Conservation (phyloP, 345 rosid species). For the Syzygium oleosum region DNA sequence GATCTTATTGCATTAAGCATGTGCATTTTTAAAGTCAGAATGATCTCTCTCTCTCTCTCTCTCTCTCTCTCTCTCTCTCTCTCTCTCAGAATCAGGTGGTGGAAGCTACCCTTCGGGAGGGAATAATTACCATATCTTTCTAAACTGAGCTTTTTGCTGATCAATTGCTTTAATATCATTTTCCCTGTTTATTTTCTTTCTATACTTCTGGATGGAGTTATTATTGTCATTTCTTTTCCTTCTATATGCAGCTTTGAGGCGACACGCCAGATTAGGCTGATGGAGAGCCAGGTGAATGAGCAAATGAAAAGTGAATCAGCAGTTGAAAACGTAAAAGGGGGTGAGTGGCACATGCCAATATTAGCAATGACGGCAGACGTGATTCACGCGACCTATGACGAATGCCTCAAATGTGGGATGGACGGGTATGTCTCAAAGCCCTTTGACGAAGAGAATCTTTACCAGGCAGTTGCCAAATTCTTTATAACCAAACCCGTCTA, state of each 20-base stretch:
- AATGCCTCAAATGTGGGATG: constrained; percentile 89
- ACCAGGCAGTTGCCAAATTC: constrained; percentile 79
- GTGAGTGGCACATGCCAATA: constrained; percentile 70
- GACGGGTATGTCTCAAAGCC: constrained; percentile 97
- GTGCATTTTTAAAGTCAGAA: not conserved
- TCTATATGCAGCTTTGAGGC: constrained; percentile 69
- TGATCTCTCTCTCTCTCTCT: not conserved
- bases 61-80: not conserved
- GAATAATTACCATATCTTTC: not conserved
- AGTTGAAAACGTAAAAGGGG: constrained; percentile 1
- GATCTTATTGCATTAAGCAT: not conserved
- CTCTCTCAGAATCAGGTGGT: not conserved
- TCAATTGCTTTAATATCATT: not conserved
- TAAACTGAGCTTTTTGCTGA: not conserved
- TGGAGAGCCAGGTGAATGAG: constrained; percentile 66
- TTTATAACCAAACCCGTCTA: constrained; percentile 43
- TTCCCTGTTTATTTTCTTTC: not conserved
- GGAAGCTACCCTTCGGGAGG: not conserved
- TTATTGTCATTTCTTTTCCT: not conserved
- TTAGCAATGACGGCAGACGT: constrained; percentile 98
- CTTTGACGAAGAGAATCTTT: constrained; percentile 89
- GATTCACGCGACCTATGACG: constrained; percentile 80
- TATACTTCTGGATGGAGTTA: not conserved
- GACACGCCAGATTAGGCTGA: constrained; percentile 62
- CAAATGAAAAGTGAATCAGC: constrained; percentile 18